These are phyloP conservation scores for Citrus australasica DNA, from an alignment of 345 rosid species.

Conservation along the genomic window DNA sequence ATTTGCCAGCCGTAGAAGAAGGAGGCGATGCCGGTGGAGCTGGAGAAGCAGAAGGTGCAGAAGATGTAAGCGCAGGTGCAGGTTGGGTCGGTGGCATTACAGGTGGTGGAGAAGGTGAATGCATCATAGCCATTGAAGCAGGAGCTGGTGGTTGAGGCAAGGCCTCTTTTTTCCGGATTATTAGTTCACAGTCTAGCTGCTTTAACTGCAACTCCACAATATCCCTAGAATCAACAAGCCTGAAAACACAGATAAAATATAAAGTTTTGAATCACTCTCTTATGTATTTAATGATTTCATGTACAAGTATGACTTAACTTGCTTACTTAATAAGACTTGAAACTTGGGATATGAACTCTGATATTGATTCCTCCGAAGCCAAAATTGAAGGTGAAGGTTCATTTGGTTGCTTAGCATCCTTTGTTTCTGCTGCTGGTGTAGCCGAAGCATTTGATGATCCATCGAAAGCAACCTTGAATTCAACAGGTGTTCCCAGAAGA, in stretches of 20 bases:
- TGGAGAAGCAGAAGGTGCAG: slow-evolving; percentile 30
- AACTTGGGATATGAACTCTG: slow-evolving; percentile 75
- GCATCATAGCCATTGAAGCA: slow-evolving; percentile 54
- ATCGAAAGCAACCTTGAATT: slow-evolving; percentile 53
- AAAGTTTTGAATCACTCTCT: background rate
- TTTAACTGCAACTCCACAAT: slow-evolving; percentile 82
- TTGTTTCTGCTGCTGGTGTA: slow-evolving; percentile 28
- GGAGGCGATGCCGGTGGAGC: slow-evolving; percentile 43
- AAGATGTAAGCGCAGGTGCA: slow-evolving; percentile 38
- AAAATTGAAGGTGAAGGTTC: slow-evolving; percentile 38
- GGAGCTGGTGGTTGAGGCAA: slow-evolving; percentile 57
- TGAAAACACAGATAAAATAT: slow-evolving; percentile 27
- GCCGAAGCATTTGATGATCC: slow-evolving; percentile 59
- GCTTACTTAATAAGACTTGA: slow-evolving; percentile 79
- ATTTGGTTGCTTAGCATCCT: slow-evolving; percentile 33
- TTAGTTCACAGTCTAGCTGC: slow-evolving; percentile 76
- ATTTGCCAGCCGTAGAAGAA: slow-evolving; percentile 40
- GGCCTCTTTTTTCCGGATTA: slow-evolving; percentile 87
- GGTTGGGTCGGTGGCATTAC: slow-evolving; percentile 25
- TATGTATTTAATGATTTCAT: background rate
- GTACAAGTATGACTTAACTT: slow-evolving; percentile 8
- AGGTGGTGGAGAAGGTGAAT: slow-evolving; percentile 41
- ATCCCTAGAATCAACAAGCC: slow-evolving; percentile 92
- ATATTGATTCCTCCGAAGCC: slow-evolving; percentile 64
- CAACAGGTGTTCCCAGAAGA: slow-evolving; percentile 52